Percentiles rank a stretch among this genome's conserved stretches.
phyloP scores from a whole-genome alignment of 208 protist genomes.

The Leishmania mexicana region DNA sequence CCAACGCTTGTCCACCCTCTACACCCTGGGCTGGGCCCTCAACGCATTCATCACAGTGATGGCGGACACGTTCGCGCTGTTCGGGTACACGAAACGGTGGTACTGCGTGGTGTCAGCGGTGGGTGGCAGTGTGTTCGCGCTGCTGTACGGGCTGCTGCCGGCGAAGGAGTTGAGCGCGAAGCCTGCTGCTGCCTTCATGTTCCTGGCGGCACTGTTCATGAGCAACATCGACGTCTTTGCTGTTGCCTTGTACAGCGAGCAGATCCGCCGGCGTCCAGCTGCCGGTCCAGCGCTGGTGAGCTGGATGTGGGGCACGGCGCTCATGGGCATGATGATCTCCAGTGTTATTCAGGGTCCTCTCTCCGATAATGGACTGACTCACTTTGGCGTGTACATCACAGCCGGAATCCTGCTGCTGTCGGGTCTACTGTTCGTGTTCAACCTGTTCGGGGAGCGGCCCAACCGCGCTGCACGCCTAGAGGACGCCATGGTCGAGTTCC shows the following conservation, averaged over 20 bases:
- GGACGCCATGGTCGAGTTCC: slow-evolving; percentile 33
- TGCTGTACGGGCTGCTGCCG: slow-evolving; percentile 59
- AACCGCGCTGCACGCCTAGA: slow-evolving; percentile 47
- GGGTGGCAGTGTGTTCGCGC: slow-evolving; percentile 45
- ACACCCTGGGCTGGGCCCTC: slow-evolving; percentile 61
- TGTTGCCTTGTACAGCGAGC: slow-evolving; percentile 67
- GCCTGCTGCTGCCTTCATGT: slow-evolving; percentile 46
- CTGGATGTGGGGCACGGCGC: slow-evolving; percentile 58
- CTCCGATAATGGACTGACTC: slow-evolving; percentile 41
- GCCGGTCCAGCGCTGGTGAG: slow-evolving; percentile 52
- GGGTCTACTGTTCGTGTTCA: slow-evolving; percentile 51
- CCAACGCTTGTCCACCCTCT: slow-evolving; percentile 55
- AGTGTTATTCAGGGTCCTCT: slow-evolving; percentile 54
- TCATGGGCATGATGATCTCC: slow-evolving; percentile 47
- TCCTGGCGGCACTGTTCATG: slow-evolving; percentile 51
- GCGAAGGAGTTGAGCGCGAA: slow-evolving; percentile 36
- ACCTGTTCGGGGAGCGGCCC: slow-evolving; percentile 59
- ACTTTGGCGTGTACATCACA: slow-evolving; percentile 50
- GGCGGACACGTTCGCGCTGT: slow-evolving; percentile 62
- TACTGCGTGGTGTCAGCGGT: slow-evolving; percentile 59
- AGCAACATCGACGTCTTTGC: slow-evolving; percentile 74
- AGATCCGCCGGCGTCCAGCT: slow-evolving; percentile 46
- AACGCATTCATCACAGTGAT: slow-evolving; percentile 70
- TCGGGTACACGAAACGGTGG: slow-evolving; percentile 81
- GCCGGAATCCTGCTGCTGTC: slow-evolving; percentile 48